phyloP scores from a whole-genome alignment of 805 yeast species.

The Candida endomychidarum region DNA sequence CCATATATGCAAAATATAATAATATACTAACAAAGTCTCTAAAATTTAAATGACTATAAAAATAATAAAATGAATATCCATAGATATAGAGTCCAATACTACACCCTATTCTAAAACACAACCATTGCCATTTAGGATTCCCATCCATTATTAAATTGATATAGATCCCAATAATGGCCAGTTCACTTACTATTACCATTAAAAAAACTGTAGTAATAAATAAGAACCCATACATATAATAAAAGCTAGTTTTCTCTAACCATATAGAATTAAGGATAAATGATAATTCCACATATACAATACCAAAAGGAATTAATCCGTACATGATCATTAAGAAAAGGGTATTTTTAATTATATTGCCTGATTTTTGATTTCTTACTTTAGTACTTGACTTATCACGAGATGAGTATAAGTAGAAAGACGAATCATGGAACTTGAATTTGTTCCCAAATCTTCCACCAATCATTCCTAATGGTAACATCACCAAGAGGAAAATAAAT shows the following conservation, averaged over 20 bases:
- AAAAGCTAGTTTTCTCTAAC: conserved; percentile 76
- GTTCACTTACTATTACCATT: conserved; percentile 64
- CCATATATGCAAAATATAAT: conserved; percentile 70
- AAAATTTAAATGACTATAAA: conserved; percentile 54
- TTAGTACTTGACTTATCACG: conserved; percentile 1
- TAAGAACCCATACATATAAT: conserved; percentile 78
- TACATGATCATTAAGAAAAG: conserved; percentile 41
- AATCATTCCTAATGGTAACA: conserved; percentile 69
- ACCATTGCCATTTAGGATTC: conserved; percentile 80
- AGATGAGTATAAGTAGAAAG: conserved; percentile 17
- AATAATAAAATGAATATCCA: conserved; percentile 67
- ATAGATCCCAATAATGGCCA: conserved; percentile 69
- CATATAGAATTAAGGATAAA: conserved; percentile 75
- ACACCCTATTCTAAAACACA: conserved; percentile 64
- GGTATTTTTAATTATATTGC: conserved; percentile 8
- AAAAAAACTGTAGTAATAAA: conserved; percentile 59
- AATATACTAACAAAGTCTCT: conserved; percentile 66
- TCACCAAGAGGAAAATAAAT: conserved; percentile 60
- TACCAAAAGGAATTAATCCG: conserved; percentile 76
- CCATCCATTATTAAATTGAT: conserved; percentile 54
- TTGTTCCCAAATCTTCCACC: conserved; percentile 64
- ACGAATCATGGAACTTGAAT: conserved; percentile 22
- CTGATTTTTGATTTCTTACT: neutral
- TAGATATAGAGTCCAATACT: conserved; percentile 73
- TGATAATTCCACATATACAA: conserved; percentile 75